A percentile compares a stretch with the other conserved stretches of the same genome.
Conservation (phyloP, 768 basidiomycete genomes). For the Baorangia bicolor region DNA sequence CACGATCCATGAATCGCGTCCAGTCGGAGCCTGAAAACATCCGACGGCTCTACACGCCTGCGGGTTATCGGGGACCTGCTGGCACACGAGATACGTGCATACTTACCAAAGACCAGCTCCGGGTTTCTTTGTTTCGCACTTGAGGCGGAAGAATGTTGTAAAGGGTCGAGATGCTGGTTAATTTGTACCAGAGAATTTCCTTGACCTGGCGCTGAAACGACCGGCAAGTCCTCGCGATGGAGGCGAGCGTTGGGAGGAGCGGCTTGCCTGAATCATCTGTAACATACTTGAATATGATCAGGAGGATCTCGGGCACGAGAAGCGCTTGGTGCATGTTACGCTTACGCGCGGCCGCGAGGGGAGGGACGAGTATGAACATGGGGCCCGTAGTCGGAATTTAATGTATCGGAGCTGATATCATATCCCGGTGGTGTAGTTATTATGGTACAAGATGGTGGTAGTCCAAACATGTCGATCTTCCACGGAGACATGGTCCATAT, state of each 20-base stretch:
- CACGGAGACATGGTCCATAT: neutral
- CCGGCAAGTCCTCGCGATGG: constrained; percentile 29
- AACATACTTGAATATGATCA: constrained; percentile 22
- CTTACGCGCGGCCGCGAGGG: neutral
- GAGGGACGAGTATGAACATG: constrained; percentile 8
- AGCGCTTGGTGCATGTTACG: constrained; percentile 17
- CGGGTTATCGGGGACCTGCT: neutral
- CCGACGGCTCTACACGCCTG: constrained; percentile 16
- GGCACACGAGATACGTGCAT: neutral
- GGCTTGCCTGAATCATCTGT: constrained; percentile 16
- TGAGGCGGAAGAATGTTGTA: constrained; percentile 18
- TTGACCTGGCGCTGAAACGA: constrained; percentile 20
- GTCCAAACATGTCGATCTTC: neutral
- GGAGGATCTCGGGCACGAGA: constrained; percentile 21
- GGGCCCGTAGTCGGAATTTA: neutral
- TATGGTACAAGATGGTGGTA: neutral
- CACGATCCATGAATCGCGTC: constrained; percentile 19
- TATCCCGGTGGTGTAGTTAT: neutral
- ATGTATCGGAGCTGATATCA: neutral
- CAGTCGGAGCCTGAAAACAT: constrained; percentile 18
- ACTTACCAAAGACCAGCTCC: constrained; percentile 24
- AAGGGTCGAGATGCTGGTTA: constrained; percentile 10
- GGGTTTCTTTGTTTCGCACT: constrained; percentile 10
- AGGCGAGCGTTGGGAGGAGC: constrained; percentile 18
- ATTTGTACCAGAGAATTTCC: constrained; percentile 22